phyloP scores from a whole-genome alignment of 2,329 filamentous ascomycete species.

The Alternaria solani region DNA sequence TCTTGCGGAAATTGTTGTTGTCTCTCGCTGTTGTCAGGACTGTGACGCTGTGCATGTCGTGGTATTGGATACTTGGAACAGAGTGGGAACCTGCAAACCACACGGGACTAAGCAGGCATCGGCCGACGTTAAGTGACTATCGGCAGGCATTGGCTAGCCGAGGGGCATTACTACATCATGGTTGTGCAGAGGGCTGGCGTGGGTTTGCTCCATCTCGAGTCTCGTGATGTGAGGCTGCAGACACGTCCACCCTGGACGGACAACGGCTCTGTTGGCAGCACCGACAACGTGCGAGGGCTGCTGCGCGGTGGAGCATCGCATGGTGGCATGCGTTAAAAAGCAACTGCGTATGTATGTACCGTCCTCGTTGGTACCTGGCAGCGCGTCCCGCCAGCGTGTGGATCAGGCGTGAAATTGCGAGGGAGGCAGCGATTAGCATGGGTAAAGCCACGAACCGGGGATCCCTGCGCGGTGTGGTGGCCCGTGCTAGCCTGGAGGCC shows the following conservation, averaged over 20 bases:
- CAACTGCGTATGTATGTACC: background rate
- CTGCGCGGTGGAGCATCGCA: background rate
- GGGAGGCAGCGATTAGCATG: slow-evolving; percentile 19
- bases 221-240: slow-evolving; percentile 8
- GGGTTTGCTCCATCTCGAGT: background rate
- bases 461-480: slow-evolving; percentile 13
- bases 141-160: slow-evolving; percentile 19
- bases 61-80: slow-evolving; percentile 6
- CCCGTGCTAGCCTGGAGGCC: slow-evolving; percentile 13
- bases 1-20: background rate
- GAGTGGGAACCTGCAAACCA: slow-evolving; percentile 11
- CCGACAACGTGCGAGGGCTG: background rate
- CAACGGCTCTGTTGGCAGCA: background rate
- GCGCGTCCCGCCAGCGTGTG: slow-evolving; percentile 12
- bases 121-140: slow-evolving; percentile 5
- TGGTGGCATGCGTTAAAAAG: background rate
- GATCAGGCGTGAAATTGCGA: slow-evolving; percentile 22
- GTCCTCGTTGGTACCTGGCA: slow-evolving; percentile 10
- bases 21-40: background rate
- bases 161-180: slow-evolving; percentile 16
- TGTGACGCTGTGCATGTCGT: slow-evolving; percentile 8
- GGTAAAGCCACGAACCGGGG: slow-evolving; percentile 14
- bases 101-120: slow-evolving; percentile 11
- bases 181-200: slow-evolving; percentile 10
- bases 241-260: background rate